phyloP scores from a whole-genome alignment of 176 grass and related monocot genomes.

The Chloris gayana region DNA sequence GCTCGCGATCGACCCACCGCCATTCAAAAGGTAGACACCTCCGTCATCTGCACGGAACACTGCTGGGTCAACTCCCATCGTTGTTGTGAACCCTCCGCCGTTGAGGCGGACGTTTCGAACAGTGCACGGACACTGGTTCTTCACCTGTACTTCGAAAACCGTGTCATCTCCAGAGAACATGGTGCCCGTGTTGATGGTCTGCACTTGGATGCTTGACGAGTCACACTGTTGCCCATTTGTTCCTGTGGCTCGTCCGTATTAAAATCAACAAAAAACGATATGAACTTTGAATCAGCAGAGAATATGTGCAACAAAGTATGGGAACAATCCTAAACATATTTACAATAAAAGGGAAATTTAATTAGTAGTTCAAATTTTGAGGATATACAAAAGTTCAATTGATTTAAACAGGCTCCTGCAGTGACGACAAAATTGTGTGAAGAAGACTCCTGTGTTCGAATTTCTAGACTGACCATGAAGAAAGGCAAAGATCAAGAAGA shows the following conservation, averaged over 20 bases:
- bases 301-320: no score
- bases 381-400: no score
- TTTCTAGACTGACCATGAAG: no score
- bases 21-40: conserved; percentile 52
- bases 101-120: conserved; percentile 47
- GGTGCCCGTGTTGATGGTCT: conserved; percentile 49
- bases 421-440: no score
- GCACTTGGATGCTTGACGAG: conserved; percentile 51
- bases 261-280: no score
- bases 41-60: conserved; percentile 49
- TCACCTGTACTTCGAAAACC: conserved; percentile 67
- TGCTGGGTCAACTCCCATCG: conserved; percentile 48
- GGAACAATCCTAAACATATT: no score
- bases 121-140: conserved; percentile 63
- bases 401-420: no score
- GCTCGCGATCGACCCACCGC: conserved; percentile 48
- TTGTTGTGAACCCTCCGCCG: conserved; percentile 52
- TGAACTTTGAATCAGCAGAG: no score
- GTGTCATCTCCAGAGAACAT: conserved; percentile 30
- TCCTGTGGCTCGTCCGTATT: not conserved
- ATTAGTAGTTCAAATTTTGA: no score
- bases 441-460: no score
- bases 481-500: no score
- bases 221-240: conserved; percentile 30
- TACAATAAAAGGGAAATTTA: no score